These are phyloP conservation scores for Neofusicoccum parvum DNA, from an alignment of 2,329 filamentous ascomycete genomes.

Conservation along the genomic window DNA sequence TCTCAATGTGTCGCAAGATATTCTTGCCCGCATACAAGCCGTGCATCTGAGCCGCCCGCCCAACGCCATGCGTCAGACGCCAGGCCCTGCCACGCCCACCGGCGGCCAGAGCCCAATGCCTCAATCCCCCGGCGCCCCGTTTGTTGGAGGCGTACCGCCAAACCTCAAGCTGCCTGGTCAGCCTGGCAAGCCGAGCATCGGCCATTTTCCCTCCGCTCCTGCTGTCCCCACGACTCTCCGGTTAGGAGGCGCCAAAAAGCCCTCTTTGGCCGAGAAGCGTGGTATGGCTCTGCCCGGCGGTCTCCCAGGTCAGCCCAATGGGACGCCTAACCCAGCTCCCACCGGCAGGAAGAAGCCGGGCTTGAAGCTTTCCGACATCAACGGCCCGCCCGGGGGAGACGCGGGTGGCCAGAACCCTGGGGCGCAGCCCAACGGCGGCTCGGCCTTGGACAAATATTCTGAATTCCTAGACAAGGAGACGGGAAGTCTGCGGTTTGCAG, in stretches of 20 bases:
- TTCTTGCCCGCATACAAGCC: constrained; percentile 69
- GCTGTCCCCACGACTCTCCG: constrained; percentile 46
- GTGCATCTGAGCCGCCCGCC: constrained; percentile 63
- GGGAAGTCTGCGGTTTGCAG: constrained; percentile 88
- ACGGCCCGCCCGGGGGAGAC: constrained; percentile 32
- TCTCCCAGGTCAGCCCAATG: constrained; percentile 47
- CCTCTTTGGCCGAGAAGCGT: constrained; percentile 68
- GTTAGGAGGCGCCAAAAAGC: constrained; percentile 51
- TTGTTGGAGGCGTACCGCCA: constrained; percentile 42
- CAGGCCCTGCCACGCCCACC: constrained; percentile 24
- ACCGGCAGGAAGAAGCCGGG: constrained; percentile 44
- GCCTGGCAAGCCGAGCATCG: constrained; percentile 40
- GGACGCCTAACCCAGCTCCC: constrained; percentile 28
- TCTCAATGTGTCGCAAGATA: constrained; percentile 60
- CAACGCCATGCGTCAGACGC: constrained; percentile 23
- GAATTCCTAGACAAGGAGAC: constrained; percentile 91
- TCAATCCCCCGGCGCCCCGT: constrained; percentile 29
- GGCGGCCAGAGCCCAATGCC: constrained; percentile 2
- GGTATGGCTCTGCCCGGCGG: constrained; percentile 65
- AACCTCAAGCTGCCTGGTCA: constrained; percentile 46
- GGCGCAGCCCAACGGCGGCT: constrained; percentile 34
- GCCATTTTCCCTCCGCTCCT: constrained; percentile 52
- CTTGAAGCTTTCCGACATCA: constrained; percentile 49
- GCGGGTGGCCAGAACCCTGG: constrained; percentile 24
- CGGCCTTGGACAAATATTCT: constrained; percentile 66